Conservation (phyloP, 2,329 filamentous ascomycete species). For the Davidsoniella neocaledoniae region DNA sequence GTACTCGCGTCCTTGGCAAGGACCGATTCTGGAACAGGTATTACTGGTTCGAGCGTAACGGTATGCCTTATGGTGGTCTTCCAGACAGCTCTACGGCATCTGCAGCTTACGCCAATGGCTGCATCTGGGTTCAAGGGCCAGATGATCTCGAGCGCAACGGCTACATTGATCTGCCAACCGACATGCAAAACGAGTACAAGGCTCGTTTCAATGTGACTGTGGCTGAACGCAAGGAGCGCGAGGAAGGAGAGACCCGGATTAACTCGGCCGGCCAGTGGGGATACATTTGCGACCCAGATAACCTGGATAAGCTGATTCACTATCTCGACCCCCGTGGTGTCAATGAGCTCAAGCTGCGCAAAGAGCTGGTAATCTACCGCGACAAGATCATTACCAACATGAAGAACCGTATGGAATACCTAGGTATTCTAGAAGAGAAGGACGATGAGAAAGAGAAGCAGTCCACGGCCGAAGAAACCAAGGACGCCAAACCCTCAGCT, state of each 20-base stretch:
- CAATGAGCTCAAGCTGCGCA: slow-evolving; percentile 73
- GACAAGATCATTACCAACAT: slow-evolving; percentile 66
- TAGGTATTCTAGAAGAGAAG: slow-evolving; percentile 31
- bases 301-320: slow-evolving; percentile 60
- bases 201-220: slow-evolving; percentile 67
- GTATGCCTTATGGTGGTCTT: slow-evolving; percentile 85
- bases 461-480: background rate
- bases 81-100: slow-evolving; percentile 75
- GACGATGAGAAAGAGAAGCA: too few relatives aligned
- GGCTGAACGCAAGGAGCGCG: slow-evolving; percentile 64
- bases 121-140: slow-evolving; percentile 91
- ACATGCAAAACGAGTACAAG: slow-evolving; percentile 59
- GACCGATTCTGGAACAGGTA: slow-evolving; percentile 98
- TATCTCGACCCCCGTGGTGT: slow-evolving; percentile 82
- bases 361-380: slow-evolving; percentile 64
- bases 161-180: slow-evolving; percentile 61
- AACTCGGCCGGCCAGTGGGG: slow-evolving; percentile 72
- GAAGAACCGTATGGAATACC: slow-evolving; percentile 60
- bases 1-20: slow-evolving; percentile 76
- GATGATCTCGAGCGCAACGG: slow-evolving; percentile 74
- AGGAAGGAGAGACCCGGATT: slow-evolving; percentile 72
- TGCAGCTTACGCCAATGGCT: slow-evolving; percentile 82
- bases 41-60: slow-evolving; percentile 98
- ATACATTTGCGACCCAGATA: slow-evolving; percentile 67
- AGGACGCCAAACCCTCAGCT: background rate